These are phyloP conservation scores for Aphanomyces cochlioides DNA, from an alignment of 352 stramenopile genomes.

Conservation along the genomic window DNA sequence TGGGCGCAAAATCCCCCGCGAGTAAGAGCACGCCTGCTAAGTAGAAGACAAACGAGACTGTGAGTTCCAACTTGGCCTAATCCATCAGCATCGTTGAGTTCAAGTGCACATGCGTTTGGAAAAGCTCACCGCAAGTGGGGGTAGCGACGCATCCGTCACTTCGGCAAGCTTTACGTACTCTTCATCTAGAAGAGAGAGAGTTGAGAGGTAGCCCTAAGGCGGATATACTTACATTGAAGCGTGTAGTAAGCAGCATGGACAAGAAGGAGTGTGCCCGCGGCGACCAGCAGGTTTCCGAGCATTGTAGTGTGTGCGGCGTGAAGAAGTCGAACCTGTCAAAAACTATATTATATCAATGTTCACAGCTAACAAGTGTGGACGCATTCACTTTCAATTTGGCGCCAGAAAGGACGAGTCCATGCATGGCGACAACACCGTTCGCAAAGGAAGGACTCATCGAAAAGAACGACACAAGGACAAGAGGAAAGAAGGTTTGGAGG, in stretches of 20 bases:
- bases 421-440: no score
- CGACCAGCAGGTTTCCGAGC: slow-evolving; percentile 70
- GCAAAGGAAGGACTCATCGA: no score
- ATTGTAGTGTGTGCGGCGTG: slow-evolving; percentile 32
- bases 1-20: slow-evolving; percentile 63
- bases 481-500: no score
- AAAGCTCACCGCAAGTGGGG: slow-evolving; percentile 49
- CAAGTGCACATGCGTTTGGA: background rate
- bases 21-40: slow-evolving; percentile 65
- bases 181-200: slow-evolving; percentile 44
- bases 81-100: background rate
- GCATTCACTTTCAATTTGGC: no score
- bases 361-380: no score
- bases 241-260: slow-evolving; percentile 80
- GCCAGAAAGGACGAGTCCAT: no score
- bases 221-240: slow-evolving; percentile 53
- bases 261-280: slow-evolving; percentile 57
- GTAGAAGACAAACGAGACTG: slow-evolving; percentile 60
- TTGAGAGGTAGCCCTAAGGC: no score
- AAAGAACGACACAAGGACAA: no score
- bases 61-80: slow-evolving; percentile 68
- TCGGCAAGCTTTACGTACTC: slow-evolving; percentile 73
- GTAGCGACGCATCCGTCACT: slow-evolving; percentile 62
- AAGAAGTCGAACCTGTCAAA: slow-evolving; percentile 6
- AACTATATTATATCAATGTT: background rate